Evolutionary conservation across 306 rosid genomes (phyloP).

Genomic region (Potentilla sterilis): DNA sequence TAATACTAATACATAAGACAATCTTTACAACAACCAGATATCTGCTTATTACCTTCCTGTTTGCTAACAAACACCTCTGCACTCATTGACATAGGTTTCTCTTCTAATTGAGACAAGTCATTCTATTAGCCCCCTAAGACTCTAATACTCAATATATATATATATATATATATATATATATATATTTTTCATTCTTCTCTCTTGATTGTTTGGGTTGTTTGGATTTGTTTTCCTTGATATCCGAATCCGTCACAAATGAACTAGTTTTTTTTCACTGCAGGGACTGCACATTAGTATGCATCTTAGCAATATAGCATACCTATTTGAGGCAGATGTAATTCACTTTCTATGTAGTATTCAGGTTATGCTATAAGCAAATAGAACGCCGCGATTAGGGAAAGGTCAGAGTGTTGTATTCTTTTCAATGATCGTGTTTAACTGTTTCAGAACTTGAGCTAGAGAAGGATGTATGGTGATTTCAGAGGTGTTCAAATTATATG

Average conservation of each 20-base stretch:
- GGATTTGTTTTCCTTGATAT: neutral
- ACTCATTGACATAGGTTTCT: neutral
- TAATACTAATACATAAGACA: neutral
- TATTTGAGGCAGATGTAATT: neutral
- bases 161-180: no score
- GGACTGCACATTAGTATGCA: neutral
- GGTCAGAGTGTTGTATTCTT: no score
- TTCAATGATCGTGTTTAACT: no score
- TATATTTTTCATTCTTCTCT: neutral
- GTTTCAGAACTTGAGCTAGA: no score
- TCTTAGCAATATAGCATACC: neutral
- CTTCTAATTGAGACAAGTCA: neutral
- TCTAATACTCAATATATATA: no score
- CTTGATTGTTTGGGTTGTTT: neutral
- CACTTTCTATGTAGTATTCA: neutral
- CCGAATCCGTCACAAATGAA: neutral
- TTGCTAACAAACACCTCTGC: neutral
- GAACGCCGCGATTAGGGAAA: no score
- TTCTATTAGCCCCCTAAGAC: neutral
- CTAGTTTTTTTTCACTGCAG: neutral
- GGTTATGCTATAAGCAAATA: no score
- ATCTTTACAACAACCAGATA: neutral
- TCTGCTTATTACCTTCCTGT: no score
- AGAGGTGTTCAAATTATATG: no score
- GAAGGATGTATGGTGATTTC: no score